These are phyloP conservation scores for Infundibulicybe gibba DNA, from an alignment of 768 basidiomycete genomes.

Conservation along the genomic window DNA sequence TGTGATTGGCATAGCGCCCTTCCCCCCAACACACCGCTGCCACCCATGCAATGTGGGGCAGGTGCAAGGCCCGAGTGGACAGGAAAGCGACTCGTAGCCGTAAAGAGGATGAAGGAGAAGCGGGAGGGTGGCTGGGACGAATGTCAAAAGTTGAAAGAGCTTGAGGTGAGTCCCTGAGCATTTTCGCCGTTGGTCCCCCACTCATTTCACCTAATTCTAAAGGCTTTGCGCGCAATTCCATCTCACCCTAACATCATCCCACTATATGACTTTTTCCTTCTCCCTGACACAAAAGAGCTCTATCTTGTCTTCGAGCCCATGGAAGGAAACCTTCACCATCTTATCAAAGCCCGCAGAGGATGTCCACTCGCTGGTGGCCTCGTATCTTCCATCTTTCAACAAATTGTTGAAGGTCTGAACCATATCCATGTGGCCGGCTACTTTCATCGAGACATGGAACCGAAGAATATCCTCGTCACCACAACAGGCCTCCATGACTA, in stretches of 20 bases:
- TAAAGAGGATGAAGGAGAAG: slow-evolving; percentile 94
- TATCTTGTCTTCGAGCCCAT: slow-evolving; percentile 99
- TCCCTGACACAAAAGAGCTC: slow-evolving; percentile 87
- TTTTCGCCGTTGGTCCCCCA: slow-evolving; percentile 9
- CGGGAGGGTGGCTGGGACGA: slow-evolving; percentile 98
- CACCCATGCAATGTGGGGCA: slow-evolving; percentile 92
- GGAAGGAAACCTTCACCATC: slow-evolving; percentile 98
- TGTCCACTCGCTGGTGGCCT: slow-evolving; percentile 93
- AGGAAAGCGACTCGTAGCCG: slow-evolving; percentile 88
- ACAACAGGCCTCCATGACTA: slow-evolving; percentile 95
- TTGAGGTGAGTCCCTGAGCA: slow-evolving; percentile 60
- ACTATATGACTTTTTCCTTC: slow-evolving; percentile 94
- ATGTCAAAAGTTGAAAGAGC: slow-evolving; percentile 87
- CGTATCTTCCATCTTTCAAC: slow-evolving; percentile 86
- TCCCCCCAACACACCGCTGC: slow-evolving; percentile 80
- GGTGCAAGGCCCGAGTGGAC: slow-evolving; percentile 88
- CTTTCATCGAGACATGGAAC: slow-evolving; percentile 99
- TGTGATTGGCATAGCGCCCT: slow-evolving; percentile 96
- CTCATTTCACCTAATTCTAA: slow-evolving; percentile 13
- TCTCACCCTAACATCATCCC: slow-evolving; percentile 95
- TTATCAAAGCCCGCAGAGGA: slow-evolving; percentile 92
- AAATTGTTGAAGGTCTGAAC: slow-evolving; percentile 81
- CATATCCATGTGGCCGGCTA: slow-evolving; percentile 90
- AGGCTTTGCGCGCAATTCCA: slow-evolving; percentile 90
- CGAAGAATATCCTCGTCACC: slow-evolving; percentile 96